Base-by-base conservation (phyloP, 495 filamentous ascomycete species). In the Xylaria sp. region DNA sequence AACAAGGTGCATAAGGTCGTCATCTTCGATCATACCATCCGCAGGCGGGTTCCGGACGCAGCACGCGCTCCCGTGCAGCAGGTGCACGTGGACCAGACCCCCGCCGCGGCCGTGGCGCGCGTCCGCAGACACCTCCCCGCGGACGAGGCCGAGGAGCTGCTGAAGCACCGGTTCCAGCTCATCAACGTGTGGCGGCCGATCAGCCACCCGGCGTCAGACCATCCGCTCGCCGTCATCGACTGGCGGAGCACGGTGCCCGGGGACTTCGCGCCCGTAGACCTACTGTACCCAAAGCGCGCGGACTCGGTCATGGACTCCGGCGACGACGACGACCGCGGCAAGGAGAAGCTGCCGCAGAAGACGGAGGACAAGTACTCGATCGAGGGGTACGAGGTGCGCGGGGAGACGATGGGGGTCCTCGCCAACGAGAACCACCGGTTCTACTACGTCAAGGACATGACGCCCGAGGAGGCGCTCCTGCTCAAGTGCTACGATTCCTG, bases 1-100 rank as follows among this genome's bases (percentile, higher is more conserved):
- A 71, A 71, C 52, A 71, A 59, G 31, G 84, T 88, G 26, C 84
- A 90, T 40, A 83, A 88, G 53, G 82, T 97, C 21, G 80, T 92
- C 67, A 82, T 97, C 68, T 97, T 97, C 84, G 94, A 97, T 83
- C 93, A 97, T 77, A 97, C 94, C 14, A 91, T 97, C 81, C 91
- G 94, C 4, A 84, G 88, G 24, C 82, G 85, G 14, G 80, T 77
- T 12, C 81, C 84, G 0, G 71, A 78, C 8, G 84, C 93, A 0
- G 73, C 83, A 0, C 85, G 93, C 2, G 83, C 82, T 24, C 94
- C 94, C 0, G 93, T 97, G 0, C 88, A 84, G 52, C 80, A 86
- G 26, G 93, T 91, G 0, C 94, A 97, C 80, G 92, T 95, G 63
- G 94, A 97, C 75, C 94, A 97, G 79, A 96, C 93, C 0, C 76